phyloP scores from a whole-genome alignment of 768 basidiomycete genomes.

The Dacryopinax primogenitus region DNA sequence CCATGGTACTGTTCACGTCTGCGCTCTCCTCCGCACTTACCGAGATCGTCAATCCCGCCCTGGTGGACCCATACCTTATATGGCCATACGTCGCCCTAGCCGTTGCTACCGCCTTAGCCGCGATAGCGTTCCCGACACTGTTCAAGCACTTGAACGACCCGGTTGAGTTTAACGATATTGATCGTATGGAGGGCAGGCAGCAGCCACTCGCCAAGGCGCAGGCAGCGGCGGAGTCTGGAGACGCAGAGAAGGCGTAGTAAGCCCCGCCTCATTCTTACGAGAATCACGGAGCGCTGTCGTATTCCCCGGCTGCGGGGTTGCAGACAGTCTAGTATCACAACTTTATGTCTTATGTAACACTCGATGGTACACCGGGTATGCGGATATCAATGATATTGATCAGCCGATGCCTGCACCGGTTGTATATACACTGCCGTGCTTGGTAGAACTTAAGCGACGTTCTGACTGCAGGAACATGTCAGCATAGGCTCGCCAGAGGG shows the following conservation, averaged over 20 bases:
- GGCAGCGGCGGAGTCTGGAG: not conserved
- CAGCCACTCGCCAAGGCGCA: not conserved
- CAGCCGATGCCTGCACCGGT: constrained; percentile 5
- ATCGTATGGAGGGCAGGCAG: constrained; percentile 19
- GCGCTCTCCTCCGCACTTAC: constrained; percentile 25
- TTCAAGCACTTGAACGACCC: constrained; percentile 24
- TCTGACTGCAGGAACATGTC: not conserved
- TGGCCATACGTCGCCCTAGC: constrained; percentile 23
- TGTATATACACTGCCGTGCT: not conserved
- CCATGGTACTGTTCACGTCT: constrained; percentile 21
- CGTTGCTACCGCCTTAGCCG: constrained; percentile 19
- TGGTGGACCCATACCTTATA: constrained; percentile 26
- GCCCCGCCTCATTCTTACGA: too few relatives aligned
- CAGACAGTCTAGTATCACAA: not conserved
- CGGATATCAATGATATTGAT: not conserved
- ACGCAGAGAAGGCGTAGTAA: not conserved
- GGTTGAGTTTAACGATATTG: constrained; percentile 18
- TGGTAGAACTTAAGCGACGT: not conserved
- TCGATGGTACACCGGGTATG: not conserved
- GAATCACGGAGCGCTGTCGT: too few relatives aligned
- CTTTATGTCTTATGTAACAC: constrained; percentile 8
- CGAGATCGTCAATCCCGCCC: constrained; percentile 21
- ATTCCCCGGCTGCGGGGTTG: not conserved
- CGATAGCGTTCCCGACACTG: constrained; percentile 21
- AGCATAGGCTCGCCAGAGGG: not conserved